A percentile compares a stretch with the other conserved stretches of the same genome.
These are phyloP conservation scores for Vigna trinervia DNA, from an alignment of 306 rosid genomes.

Conservation along the genomic window DNA sequence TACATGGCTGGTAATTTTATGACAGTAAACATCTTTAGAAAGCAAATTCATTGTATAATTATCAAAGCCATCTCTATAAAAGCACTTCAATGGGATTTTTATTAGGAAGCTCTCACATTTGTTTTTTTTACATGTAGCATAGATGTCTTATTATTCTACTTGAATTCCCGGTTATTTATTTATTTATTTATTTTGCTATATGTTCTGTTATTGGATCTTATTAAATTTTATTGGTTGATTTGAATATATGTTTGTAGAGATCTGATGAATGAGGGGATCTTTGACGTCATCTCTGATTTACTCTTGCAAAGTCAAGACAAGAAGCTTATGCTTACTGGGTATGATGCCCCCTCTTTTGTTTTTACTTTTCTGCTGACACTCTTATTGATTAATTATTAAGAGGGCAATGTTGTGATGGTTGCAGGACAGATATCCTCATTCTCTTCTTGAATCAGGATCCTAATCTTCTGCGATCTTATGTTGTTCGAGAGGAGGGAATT, in stretches of 20 bases:
- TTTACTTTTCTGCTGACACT: slow-evolving; percentile 28
- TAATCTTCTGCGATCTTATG: slow-evolving; percentile 84
- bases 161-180: no score
- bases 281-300: slow-evolving; percentile 74
- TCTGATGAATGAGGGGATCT: slow-evolving; percentile 94
- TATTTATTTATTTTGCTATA: background rate
- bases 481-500: slow-evolving; percentile 86
- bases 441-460: slow-evolving; percentile 98
- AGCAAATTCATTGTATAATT: slow-evolving; percentile 23
- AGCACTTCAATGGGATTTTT: background rate
- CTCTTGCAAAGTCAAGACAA: slow-evolving; percentile 80
- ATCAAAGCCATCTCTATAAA: background rate
- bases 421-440: slow-evolving; percentile 98
- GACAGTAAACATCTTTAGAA: background rate
- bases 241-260: slow-evolving; percentile 65
- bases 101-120: slow-evolving; percentile 13
- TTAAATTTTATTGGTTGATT: slow-evolving; percentile 23
- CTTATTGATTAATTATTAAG: slow-evolving; percentile 46
- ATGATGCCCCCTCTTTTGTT: slow-evolving; percentile 42
- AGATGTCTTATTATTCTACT: background rate
- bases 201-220: background rate
- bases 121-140: background rate
- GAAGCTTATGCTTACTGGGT: slow-evolving; percentile 90
- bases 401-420: slow-evolving; percentile 62
- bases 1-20: background rate